Percentiles rank a stretch among this genome's conserved stretches.
Conservation (phyloP, 73 alveolate species). For the Paramecium primaurelia region DNA sequence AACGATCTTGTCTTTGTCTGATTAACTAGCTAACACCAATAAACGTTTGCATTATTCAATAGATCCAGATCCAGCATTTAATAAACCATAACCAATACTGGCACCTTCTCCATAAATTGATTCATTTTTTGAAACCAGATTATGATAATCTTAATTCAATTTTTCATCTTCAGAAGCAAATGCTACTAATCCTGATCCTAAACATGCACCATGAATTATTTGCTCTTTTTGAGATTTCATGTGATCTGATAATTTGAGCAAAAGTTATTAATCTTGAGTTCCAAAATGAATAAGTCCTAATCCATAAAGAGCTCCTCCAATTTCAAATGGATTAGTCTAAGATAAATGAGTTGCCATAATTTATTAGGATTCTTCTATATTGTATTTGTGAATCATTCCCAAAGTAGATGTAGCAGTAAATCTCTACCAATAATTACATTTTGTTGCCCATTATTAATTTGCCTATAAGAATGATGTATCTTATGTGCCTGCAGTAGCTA, state of each 20-base stretch:
- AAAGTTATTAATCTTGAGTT: slow-evolving; percentile 6
- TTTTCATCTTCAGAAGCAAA: slow-evolving; percentile 85
- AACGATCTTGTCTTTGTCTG: slow-evolving; percentile 75
- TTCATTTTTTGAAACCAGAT: slow-evolving; percentile 79
- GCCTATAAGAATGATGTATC: slow-evolving; percentile 79
- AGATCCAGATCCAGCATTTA: slow-evolving; percentile 86
- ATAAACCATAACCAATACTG: slow-evolving; percentile 87
- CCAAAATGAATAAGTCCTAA: slow-evolving; percentile 55
- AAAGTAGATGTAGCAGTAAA: slow-evolving; percentile 59
- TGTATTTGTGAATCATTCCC: slow-evolving; percentile 91
- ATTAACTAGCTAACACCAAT: slow-evolving; percentile 65
- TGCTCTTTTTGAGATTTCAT: slow-evolving; percentile 70
- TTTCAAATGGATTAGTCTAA: slow-evolving; percentile 29
- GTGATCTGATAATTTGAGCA: neutral
- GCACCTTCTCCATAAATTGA: slow-evolving; percentile 97
- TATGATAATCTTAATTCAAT: slow-evolving; percentile 77
- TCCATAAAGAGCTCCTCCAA: slow-evolving; percentile 57
- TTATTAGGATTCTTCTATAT: slow-evolving; percentile 74
- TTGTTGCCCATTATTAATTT: slow-evolving; percentile 79
- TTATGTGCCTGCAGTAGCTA: slow-evolving; percentile 72
- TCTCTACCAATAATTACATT: slow-evolving; percentile 75
- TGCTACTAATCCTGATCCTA: slow-evolving; percentile 88
- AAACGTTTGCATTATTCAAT: slow-evolving; percentile 77
- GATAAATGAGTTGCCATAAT: slow-evolving; percentile 78
- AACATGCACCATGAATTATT: slow-evolving; percentile 92